Conservation (phyloP, 129 eudicot genomes). For the Helianthus tuberosus region DNA sequence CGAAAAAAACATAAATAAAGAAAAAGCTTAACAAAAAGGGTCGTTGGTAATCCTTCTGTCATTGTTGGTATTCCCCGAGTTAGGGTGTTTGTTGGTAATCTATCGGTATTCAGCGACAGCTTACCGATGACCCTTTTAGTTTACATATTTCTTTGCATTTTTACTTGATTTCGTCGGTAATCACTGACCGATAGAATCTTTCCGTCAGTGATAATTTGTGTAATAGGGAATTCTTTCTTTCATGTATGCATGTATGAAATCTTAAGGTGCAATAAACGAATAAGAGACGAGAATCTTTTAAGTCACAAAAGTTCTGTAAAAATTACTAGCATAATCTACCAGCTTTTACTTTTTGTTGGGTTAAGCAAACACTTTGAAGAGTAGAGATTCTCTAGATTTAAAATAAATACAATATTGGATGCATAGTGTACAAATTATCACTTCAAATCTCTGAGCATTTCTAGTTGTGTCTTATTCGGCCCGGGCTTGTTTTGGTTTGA, state of each 20-base stretch:
- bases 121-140: too few species aligned
- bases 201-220: too few species aligned
- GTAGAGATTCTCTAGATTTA: not conserved
- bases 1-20: too few species aligned
- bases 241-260: not conserved
- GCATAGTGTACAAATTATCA: conserved; percentile 3
- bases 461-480: conserved; percentile 28
- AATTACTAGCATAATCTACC: conserved; percentile 1
- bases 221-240: too few species aligned
- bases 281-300: conserved; percentile 26
- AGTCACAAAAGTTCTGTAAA: conserved; percentile 27
- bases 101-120: too few species aligned
- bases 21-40: too few species aligned
- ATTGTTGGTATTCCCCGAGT: too few species aligned
- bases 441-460: conserved; percentile 11
- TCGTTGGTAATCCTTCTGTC: too few species aligned
- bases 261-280: conserved; percentile 10
- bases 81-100: too few species aligned
- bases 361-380: conserved; percentile 13
- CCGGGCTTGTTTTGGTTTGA: conserved; percentile 27
- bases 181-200: too few species aligned
- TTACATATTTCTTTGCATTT: too few species aligned
- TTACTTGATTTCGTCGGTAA: too few species aligned
- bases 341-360: conserved; percentile 24
- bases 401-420: not conserved